phyloP scores from a whole-genome alignment of 2,329 filamentous ascomycete species.

The Zymoseptoria pseudotritici region DNA sequence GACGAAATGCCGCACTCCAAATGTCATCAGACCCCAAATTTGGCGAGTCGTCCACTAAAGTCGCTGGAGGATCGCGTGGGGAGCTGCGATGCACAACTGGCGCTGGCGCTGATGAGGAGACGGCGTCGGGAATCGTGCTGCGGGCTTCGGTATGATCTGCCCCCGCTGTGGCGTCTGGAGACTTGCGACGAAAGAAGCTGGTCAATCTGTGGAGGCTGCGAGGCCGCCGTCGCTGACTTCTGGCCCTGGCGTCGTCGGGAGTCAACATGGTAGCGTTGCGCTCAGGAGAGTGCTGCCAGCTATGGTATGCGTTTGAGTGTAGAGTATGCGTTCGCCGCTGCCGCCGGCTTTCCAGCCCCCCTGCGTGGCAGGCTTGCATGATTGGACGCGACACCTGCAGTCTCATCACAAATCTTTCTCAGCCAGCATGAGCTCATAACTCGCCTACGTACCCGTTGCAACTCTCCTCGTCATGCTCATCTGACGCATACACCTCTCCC shows the following conservation, averaged over 20 bases:
- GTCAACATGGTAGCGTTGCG: not conserved
- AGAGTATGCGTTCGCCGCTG: not conserved
- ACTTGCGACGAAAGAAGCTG: not conserved
- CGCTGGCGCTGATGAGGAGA: not conserved
- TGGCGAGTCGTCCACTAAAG: not conserved
- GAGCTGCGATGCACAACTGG: not conserved
- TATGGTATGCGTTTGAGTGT: not conserved
- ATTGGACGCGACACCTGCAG: not conserved
- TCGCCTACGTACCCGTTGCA: not conserved
- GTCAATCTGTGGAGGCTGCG: not conserved
- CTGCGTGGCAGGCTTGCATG: not conserved
- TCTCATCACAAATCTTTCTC: not conserved
- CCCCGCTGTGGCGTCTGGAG: not conserved
- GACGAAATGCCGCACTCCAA: not conserved
- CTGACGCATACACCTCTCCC: not conserved
- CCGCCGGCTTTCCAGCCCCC: not conserved
- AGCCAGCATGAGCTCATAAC: not conserved
- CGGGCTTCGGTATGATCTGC: not conserved
- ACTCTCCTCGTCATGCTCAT: not conserved
- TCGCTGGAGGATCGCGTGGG: not conserved
- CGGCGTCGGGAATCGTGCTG: not conserved
- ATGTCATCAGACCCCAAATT: not conserved
- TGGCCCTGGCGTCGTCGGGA: not conserved
- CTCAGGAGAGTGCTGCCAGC: not conserved
- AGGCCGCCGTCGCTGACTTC: not conserved